A percentile compares a stretch with the other conserved stretches of the same genome.
These are phyloP conservation scores for Adansonia grandidieri DNA, from an alignment of 441 rosid genomes.

Conservation along the genomic window DNA sequence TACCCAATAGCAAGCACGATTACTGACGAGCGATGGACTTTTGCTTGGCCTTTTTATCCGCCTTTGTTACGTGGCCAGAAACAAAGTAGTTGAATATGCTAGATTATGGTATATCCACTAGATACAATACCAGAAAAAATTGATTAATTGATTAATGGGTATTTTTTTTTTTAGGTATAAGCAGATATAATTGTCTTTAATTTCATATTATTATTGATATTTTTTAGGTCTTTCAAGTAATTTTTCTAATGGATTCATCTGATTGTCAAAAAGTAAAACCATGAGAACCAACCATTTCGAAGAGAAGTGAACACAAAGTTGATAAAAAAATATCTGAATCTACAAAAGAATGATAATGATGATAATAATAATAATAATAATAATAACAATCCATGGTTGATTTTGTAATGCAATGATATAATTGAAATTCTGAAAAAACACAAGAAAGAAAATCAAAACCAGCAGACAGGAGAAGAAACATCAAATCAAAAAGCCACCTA, in stretches of 20 bases:
- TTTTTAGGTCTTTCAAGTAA: too few species aligned
- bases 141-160: too few species aligned
- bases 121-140: neutral
- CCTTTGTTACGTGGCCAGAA: constrained; percentile 19
- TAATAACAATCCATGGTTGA: constrained; percentile 2
- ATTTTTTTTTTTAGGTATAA: too few species aligned
- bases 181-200: too few species aligned
- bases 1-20: neutral
- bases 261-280: too few species aligned
- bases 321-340: constrained; percentile 43
- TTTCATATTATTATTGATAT: too few species aligned
- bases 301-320: constrained; percentile 19
- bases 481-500: constrained; percentile 17
- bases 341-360: constrained; percentile 21
- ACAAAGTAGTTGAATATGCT: neutral
- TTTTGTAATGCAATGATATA: constrained; percentile 12
- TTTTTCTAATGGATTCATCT: too few species aligned
- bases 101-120: constrained; percentile 14
- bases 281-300: constrained; percentile 26
- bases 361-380: too few species aligned
- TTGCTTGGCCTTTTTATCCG: constrained; percentile 24
- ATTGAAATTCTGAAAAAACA: constrained; percentile 4
- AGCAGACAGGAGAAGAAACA: constrained; percentile 3
- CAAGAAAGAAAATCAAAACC: constrained; percentile 18
- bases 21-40: neutral